phyloP scores from a whole-genome alignment of 208 protist genomes.

The Trypanosomatidae sp. region DNA sequence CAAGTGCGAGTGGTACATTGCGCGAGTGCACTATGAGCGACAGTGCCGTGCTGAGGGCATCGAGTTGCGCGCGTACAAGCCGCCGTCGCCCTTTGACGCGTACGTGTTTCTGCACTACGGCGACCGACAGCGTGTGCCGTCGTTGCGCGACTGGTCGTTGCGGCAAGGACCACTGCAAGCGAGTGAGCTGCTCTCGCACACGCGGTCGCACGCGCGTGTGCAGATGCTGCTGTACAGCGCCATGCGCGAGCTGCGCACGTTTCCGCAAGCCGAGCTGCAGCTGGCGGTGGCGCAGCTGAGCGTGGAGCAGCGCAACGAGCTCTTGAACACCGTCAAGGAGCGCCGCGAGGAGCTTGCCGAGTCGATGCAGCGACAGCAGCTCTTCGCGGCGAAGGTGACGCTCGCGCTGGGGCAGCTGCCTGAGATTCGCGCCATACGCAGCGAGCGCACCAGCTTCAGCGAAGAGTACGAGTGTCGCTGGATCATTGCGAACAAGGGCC shows the following conservation, averaged over 20 bases:
- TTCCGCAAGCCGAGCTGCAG: constrained; percentile 7
- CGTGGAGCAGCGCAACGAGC: constrained; percentile 13
- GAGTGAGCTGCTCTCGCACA: constrained; percentile 7
- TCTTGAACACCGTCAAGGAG: constrained; percentile 9
- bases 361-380: constrained; percentile 16
- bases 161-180: constrained; percentile 12
- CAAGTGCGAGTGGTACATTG: too few relatives aligned
- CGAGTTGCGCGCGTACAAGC: too few relatives aligned
- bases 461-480: constrained; percentile 12
- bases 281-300: constrained; percentile 15
- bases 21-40: too few relatives aligned
- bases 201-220: constrained; percentile 1
- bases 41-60: too few relatives aligned
- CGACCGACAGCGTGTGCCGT: constrained; percentile 17
- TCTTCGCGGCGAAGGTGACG: constrained; percentile 37
- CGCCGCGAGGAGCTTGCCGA: constrained; percentile 6
- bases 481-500: constrained; percentile 19
- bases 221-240: constrained; percentile 1
- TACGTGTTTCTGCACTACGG: constrained; percentile 9
- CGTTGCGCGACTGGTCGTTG: constrained; percentile 23
- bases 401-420: constrained; percentile 27
- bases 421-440: constrained; percentile 41
- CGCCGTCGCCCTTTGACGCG: constrained; percentile 1
- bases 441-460: constrained; percentile 12
- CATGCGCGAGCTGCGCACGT: constrained; percentile 2